Evolutionary conservation across 306 rosid genomes (phyloP), one percentile per base, ranked within the genome.

Genomic region (Ormosia semicastrata): DNA sequence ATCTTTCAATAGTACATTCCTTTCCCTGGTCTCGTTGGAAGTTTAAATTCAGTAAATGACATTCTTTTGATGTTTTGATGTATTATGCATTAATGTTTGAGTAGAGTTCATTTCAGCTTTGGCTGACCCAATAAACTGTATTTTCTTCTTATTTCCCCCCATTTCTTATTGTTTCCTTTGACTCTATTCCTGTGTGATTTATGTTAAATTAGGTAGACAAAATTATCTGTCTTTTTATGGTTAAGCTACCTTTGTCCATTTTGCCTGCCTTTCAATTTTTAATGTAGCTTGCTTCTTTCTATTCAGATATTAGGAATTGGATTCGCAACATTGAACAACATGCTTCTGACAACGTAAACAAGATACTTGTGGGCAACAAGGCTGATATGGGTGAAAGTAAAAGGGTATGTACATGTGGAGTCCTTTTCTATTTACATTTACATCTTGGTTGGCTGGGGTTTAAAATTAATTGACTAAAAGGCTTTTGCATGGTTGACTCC

Each of bases 351-450:
- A 92, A 84, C 85, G 97, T 92, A 80, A 89, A 89, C 86, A 92
- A 90, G 91, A 85, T 92, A 79, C 89, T 92, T 69, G 97, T 92
- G 62, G 97, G 91, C 50, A 92, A 92, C 88, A 92, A 92, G 91
- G 97, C 97, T 84, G 97, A 92, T 82, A 92, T 92, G 94, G 97
- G 90, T 89, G 97, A 92, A 87, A 92, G 93, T 86, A 89, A 81
- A 87, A 87, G 95, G 94, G 97, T 91, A 82, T 40, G 87, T 68
- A 47, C 66, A 60, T 85, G 49, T 15, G 36, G 47, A 17, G 53
- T 17, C 9, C 34, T 53, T 81, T 82, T 50, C 24, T 29, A 46
- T 53, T 75, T 76, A 15, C 66, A 46, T 64, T 52, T 34, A 58
- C 46, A 84, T 84, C 71, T 50, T 75, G 34, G 60, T 67, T 73